Conservation (phyloP, 2,329 filamentous ascomycete genomes). For the Biscogniauxia mediterranea region DNA sequence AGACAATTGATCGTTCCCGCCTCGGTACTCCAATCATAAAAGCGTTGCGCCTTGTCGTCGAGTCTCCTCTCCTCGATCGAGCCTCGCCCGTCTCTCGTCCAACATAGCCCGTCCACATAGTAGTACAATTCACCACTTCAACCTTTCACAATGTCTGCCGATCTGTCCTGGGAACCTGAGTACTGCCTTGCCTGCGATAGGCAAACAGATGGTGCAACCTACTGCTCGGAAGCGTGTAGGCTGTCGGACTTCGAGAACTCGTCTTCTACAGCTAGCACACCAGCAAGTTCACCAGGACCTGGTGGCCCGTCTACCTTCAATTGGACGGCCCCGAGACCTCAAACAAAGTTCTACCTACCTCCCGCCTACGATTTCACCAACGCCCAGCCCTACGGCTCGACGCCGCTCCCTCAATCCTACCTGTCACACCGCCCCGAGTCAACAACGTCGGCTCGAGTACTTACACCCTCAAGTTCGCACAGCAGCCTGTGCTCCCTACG, state of each 20-base stretch:
- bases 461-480: constrained; percentile 75
- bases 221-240: constrained; percentile 90
- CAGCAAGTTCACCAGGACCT: constrained; percentile 56
- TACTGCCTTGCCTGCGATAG: constrained; percentile 94
- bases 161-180: constrained; percentile 74
- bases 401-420: constrained; percentile 45
- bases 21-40: constrained; percentile 1
- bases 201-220: constrained; percentile 77
- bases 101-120: constrained; percentile 6
- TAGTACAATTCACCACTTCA: constrained; percentile 17
- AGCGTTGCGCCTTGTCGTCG: background rate
- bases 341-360: constrained; percentile 63
- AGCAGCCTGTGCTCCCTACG: constrained; percentile 80
- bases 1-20: constrained; percentile 12
- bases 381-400: constrained; percentile 55
- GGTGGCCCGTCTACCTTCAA: constrained; percentile 48
- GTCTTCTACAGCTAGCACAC: constrained; percentile 51
- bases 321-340: constrained; percentile 42
- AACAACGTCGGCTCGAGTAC: constrained; percentile 39
- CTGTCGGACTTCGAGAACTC: constrained; percentile 82
- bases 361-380: constrained; percentile 74
- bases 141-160: constrained; percentile 49
- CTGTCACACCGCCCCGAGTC: constrained; percentile 33
- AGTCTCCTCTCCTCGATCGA: constrained; percentile 10
- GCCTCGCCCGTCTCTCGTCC: background rate